These are phyloP conservation scores for Tuber indicum DNA, from an alignment of 495 filamentous ascomycete genomes.

Conservation along the genomic window DNA sequence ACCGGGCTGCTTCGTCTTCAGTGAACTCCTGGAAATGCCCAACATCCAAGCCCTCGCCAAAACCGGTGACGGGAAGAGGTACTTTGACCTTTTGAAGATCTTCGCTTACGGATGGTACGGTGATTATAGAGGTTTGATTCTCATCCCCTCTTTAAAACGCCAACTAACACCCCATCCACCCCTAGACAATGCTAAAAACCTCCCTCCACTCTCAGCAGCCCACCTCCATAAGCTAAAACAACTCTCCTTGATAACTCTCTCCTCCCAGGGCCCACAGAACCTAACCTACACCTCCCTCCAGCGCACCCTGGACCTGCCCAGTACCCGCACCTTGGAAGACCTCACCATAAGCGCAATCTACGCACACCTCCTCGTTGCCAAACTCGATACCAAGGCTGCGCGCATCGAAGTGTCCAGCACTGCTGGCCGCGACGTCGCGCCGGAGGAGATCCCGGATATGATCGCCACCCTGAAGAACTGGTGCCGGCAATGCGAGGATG, in stretches of 20 bases:
- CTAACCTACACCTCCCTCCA: conserved; percentile 70
- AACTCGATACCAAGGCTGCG: conserved; percentile 68
- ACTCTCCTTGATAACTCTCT: conserved; percentile 74
- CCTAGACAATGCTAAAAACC: conserved; percentile 46
- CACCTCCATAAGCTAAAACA: conserved; percentile 85
- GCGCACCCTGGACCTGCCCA: conserved; percentile 58
- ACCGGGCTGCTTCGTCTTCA: conserved; percentile 87
- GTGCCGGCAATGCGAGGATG: conserved; percentile 65
- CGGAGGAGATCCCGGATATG: conserved; percentile 59
- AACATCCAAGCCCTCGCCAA: conserved; percentile 67
- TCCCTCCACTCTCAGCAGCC: conserved; percentile 59
- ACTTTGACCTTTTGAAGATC: conserved; percentile 73
- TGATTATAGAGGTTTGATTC: conserved; percentile 58
- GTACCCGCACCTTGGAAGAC: conserved; percentile 70
- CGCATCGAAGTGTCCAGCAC: conserved; percentile 70
- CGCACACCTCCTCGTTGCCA: conserved; percentile 68
- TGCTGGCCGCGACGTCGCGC: conserved; percentile 75
- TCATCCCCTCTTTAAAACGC: background rate
- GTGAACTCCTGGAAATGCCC: conserved; percentile 77
- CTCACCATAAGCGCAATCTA: conserved; percentile 88
- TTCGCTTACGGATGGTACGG: conserved; percentile 90
- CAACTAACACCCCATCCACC: background rate
- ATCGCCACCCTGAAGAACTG: conserved; percentile 63
- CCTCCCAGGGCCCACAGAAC: conserved; percentile 52
- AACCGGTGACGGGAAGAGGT: conserved; percentile 44